These are phyloP conservation scores for Otatea glauca DNA, from an alignment of 176 grass and related monocot species.

Conservation along the genomic window DNA sequence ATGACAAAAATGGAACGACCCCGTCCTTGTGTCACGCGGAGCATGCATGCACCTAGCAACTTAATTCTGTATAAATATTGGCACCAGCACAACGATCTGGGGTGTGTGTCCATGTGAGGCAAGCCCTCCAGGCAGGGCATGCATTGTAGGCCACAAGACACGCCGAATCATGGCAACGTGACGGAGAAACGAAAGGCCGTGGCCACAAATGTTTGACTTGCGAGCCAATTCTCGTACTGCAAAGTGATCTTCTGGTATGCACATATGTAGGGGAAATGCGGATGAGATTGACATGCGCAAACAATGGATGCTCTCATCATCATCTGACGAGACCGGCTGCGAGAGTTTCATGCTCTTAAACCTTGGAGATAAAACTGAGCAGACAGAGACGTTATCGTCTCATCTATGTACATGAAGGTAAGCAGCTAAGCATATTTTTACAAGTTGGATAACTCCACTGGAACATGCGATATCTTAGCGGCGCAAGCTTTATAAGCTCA, in stretches of 20 bases:
- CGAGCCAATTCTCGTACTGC: slow-evolving; percentile 45
- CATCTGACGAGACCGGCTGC: slow-evolving; percentile 41
- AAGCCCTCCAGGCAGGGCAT: not conserved
- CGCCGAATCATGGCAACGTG: slow-evolving; percentile 48
- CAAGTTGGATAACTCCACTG: not conserved
- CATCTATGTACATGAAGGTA: not conserved
- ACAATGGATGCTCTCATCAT: slow-evolving; percentile 26
- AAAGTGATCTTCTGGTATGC: slow-evolving; percentile 33
- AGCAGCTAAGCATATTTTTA: not conserved
- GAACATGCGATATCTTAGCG: not conserved
- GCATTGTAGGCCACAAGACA: slow-evolving; percentile 31
- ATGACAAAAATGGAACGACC: slow-evolving; percentile 30
- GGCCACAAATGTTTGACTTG: slow-evolving; percentile 63
- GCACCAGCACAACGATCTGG: not conserved
- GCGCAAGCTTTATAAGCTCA: not conserved
- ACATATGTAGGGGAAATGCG: not conserved
- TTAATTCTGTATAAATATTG: not conserved
- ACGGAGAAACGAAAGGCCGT: slow-evolving; percentile 33
- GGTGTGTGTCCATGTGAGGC: not conserved
- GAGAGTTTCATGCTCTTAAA: slow-evolving; percentile 1
- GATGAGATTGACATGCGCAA: slow-evolving; percentile 33
- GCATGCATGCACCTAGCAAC: slow-evolving; percentile 46
- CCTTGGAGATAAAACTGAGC: slow-evolving; percentile 27
- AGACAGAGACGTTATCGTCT: not conserved
- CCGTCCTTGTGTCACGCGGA: slow-evolving; percentile 31